phyloP scores from a whole-genome alignment of 2,329 filamentous ascomycete genomes.

The Cercospora sojina region DNA sequence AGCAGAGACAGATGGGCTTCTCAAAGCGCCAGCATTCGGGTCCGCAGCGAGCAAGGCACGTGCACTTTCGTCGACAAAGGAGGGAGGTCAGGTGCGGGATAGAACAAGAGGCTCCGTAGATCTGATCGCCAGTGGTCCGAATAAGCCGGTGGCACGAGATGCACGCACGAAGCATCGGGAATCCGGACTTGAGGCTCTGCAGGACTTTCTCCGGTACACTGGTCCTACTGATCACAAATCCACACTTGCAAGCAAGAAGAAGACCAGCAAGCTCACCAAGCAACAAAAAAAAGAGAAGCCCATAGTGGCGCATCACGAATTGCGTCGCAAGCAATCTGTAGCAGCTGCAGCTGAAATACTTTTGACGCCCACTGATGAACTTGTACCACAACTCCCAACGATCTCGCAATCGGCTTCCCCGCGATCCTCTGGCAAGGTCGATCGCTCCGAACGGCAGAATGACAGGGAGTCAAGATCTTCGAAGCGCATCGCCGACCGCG shows the following conservation, averaged over 20 bases:
- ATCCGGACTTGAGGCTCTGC: conserved; percentile 3
- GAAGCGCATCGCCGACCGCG: neutral
- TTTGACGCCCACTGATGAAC: conserved; percentile 23
- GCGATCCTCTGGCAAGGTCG: neutral
- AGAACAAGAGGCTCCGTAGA: neutral
- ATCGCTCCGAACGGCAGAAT: neutral
- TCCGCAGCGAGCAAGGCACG: neutral
- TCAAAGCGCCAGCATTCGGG: neutral
- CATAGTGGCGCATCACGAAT: neutral
- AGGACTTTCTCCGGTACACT: conserved; percentile 3
- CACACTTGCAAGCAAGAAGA: neutral
- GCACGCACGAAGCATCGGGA: conserved; percentile 10
- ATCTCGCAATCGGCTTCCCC: neutral
- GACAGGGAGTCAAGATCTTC: conserved; percentile 3
- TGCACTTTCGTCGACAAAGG: neutral
- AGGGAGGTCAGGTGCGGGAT: neutral
- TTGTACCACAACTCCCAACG: neutral
- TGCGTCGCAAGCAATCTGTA: conserved; percentile 7
- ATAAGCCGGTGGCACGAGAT: conserved; percentile 3
- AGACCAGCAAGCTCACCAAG: conserved; percentile 5
- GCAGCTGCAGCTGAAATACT: conserved; percentile 18
- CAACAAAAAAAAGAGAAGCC: conserved; percentile 15
- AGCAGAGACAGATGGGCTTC: conserved; percentile 21
- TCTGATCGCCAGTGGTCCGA: neutral
- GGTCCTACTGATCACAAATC: conserved; percentile 3